Evolutionary conservation across 441 rosid species (phyloP), one percentile per base, ranked within the genome.

Genomic region (Populus hybrid): DNA sequence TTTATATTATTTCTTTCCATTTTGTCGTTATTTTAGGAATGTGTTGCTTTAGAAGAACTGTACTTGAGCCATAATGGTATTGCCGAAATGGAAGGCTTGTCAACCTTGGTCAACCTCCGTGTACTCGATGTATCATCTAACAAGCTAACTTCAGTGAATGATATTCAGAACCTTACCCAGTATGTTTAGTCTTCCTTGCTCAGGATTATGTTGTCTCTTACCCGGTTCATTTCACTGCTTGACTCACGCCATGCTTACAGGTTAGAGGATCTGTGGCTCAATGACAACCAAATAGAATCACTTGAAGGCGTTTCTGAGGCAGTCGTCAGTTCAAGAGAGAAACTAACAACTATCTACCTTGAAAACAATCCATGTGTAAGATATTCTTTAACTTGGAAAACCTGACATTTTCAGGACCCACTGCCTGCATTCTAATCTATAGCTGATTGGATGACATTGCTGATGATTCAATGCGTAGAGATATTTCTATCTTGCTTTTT

Each of bases 21-120:
- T 29, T 42, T 68, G 45, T 68, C 45, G 70, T 61, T n/a, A 74
- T 84, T 80, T 10, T 81, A 96, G 98, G 98, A 89, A 23, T 94
- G 99, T 76, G 64, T 86, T 86, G 93, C 98, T 81, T 86, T 96
- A 18, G 97, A 94, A 84, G 99, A 96, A 82, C 82, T 96, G 38
- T 96, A 96, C 85, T 84, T 96, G 88, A 96, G 98, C 88, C 98
- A 96, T 83, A 96, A 96, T 76, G 98, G 99, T 69, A 92, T 94
- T 71, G 74, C 88, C 23, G 89, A 91, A 85, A 94, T 92, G 98
- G 98, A 96, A 88, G 99, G 98, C 75, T 78, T 96, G 73, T 88
- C 92, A 28, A 80, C 84, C 64, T 84, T 96, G 88, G 92, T 86
- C 78, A 91, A 92, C 79, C 95, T 94, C 36, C 87, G 79, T 65